phyloP scores from a whole-genome alignment of 768 basidiomycete species.

The Xanthoconium stramineum region DNA sequence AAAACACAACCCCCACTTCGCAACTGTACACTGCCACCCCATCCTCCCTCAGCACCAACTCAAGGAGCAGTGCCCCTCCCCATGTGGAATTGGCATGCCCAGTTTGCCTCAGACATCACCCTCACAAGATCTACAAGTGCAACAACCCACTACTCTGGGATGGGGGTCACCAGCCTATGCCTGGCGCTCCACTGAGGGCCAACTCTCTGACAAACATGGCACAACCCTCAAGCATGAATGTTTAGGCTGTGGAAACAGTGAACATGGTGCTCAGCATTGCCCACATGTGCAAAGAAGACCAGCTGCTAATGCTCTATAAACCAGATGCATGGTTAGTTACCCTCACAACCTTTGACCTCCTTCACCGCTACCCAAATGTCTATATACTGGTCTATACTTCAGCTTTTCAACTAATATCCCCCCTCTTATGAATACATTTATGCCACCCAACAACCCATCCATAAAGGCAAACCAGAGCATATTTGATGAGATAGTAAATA shows the following conservation, averaged over 20 bases:
- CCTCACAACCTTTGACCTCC: background rate
- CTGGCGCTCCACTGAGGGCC: accelerated
- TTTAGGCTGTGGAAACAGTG: background rate
- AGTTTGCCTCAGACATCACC: background rate
- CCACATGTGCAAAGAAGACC: background rate
- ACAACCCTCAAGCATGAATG: background rate
- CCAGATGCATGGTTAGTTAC: background rate
- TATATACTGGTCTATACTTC: background rate
- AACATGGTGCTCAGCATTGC: background rate
- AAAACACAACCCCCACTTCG: too few relatives aligned
- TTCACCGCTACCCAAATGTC: background rate
- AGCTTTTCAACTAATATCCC: background rate
- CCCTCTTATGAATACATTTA: background rate
- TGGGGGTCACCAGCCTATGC: accelerated
- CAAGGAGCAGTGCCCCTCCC: too few relatives aligned
- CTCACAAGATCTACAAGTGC: background rate
- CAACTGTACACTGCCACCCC: too few relatives aligned
- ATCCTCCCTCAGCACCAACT: too few relatives aligned
- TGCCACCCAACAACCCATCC: background rate
- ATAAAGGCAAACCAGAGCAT: background rate
- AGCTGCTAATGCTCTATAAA: background rate
- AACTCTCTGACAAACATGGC: background rate
- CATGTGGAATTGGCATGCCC: background rate
- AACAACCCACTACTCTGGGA: background rate
- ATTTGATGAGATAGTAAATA: background rate